Conservation (phyloP, 2,329 filamentous ascomycete species). For the Juglanconis juglandina region DNA sequence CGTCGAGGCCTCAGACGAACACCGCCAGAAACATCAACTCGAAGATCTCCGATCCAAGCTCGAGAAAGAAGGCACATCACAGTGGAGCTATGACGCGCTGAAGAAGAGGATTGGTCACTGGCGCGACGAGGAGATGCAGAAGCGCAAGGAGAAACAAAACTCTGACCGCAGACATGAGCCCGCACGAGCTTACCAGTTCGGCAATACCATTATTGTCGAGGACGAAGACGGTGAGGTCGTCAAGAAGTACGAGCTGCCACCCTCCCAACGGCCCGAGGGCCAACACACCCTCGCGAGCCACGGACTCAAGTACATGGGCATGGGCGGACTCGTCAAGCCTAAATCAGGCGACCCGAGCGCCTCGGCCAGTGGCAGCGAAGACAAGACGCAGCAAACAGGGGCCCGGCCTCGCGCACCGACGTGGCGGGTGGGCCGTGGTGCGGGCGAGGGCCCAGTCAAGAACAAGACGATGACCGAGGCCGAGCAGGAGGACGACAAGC, state of each 20-base stretch:
- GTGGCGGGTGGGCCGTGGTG: slow-evolving; percentile 21
- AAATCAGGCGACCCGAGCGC: slow-evolving; percentile 21
- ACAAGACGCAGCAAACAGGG: neutral
- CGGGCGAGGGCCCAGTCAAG: slow-evolving; percentile 31
- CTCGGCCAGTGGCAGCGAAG: slow-evolving; percentile 23
- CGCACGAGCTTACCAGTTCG: slow-evolving; percentile 81
- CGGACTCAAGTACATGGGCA: slow-evolving; percentile 53
- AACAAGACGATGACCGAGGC: slow-evolving; percentile 40
- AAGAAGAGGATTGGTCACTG: slow-evolving; percentile 50
- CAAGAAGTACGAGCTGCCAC: slow-evolving; percentile 74
- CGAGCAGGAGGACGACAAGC: slow-evolving; percentile 63
- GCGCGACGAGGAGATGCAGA: slow-evolving; percentile 58
- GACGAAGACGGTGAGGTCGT: slow-evolving; percentile 83
- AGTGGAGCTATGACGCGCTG: slow-evolving; percentile 43
- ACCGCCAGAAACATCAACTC: slow-evolving; percentile 20
- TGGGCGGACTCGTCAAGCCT: slow-evolving; percentile 42
- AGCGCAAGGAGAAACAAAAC: slow-evolving; percentile 59
- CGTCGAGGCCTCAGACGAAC: slow-evolving; percentile 44
- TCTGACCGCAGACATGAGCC: slow-evolving; percentile 59
- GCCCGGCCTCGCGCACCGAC: neutral
- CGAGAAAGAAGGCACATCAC: slow-evolving; percentile 31
- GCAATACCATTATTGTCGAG: slow-evolving; percentile 83
- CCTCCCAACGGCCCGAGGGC: slow-evolving; percentile 44
- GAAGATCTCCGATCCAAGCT: slow-evolving; percentile 29
- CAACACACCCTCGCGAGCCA: slow-evolving; percentile 37